Conservation (phyloP, 2,329 filamentous ascomycete species). For the Keithomyces neogunnii region DNA sequence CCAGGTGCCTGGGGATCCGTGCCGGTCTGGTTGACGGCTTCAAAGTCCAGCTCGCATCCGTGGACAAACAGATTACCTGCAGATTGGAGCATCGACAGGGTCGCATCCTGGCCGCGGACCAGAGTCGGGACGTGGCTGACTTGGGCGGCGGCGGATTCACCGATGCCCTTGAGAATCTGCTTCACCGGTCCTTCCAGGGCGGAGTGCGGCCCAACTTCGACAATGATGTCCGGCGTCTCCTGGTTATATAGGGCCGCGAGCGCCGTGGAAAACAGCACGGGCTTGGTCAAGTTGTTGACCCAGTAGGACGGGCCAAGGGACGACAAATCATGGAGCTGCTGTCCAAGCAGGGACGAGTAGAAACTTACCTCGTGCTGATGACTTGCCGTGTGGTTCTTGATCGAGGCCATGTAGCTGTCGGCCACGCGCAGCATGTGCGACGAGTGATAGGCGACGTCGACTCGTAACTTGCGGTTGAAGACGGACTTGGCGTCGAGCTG, state of each 20-base stretch:
- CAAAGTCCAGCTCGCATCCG: constrained; percentile 34
- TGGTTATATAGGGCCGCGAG: constrained; percentile 21
- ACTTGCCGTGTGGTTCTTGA: constrained; percentile 12
- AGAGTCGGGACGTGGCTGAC: constrained; percentile 38
- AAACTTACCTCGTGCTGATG: constrained; percentile 27
- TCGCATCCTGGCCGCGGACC: constrained; percentile 41
- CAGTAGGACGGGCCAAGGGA: constrained; percentile 33
- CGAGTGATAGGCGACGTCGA: constrained; percentile 47
- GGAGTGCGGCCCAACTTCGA: constrained; percentile 42
- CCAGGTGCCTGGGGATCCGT: constrained; percentile 5
- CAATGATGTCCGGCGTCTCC: constrained; percentile 15
- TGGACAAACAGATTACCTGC: constrained; percentile 36
- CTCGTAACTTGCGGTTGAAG: constrained; percentile 39
- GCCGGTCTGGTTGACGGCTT: constrained; percentile 33
- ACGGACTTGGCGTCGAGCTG: constrained; percentile 30
- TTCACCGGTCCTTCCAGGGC: constrained; percentile 41
- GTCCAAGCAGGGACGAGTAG: constrained; percentile 37
- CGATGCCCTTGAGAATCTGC: constrained; percentile 38
- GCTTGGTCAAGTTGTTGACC: constrained; percentile 34
- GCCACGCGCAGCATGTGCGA: constrained; percentile 43
- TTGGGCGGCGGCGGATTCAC: constrained; percentile 28
- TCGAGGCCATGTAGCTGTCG: constrained; percentile 34
- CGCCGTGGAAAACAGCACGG: constrained; percentile 33
- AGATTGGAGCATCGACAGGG: constrained; percentile 33
- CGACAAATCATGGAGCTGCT: constrained; percentile 22